Percentiles rank a stretch among this genome's conserved stretches.
Evolutionary conservation across 805 yeast genomes (phyloP).

Genomic region (Saccharomycopsis sp.): DNA sequence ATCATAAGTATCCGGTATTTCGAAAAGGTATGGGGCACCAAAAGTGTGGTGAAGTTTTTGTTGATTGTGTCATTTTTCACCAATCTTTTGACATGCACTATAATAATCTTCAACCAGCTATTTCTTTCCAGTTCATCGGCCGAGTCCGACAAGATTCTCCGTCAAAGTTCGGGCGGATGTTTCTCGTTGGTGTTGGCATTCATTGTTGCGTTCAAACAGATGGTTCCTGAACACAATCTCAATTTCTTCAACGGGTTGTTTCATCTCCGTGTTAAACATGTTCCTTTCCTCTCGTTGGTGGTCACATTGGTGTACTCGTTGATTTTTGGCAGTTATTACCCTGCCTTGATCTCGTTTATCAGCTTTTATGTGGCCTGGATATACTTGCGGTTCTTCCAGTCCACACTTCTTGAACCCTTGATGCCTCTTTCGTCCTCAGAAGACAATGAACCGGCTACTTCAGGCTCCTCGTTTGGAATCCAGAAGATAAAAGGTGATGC

Average conservation of each 20-base stretch:
- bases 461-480: constrained; percentile 25
- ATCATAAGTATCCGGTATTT: constrained; percentile 57
- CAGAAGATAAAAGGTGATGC: constrained; percentile 68
- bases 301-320: constrained; percentile 28
- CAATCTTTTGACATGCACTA: constrained; percentile 42
- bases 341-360: constrained; percentile 17
- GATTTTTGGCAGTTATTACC: constrained; percentile 17
- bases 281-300: constrained; percentile 44
- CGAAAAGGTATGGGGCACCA: constrained; percentile 59
- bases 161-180: constrained; percentile 42
- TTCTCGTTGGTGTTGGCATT: constrained; percentile 52
- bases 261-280: constrained; percentile 52
- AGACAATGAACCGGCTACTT: constrained; percentile 18
- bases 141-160: constrained; percentile 1
- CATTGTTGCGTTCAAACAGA: constrained; percentile 58
- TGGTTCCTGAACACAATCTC: constrained; percentile 55
- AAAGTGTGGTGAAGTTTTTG: constrained; percentile 44
- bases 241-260: constrained; percentile 40
- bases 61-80: constrained; percentile 45
- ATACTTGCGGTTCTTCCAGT: constrained; percentile 73
- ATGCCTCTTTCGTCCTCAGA: constrained; percentile 38
- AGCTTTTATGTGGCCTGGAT: constrained; percentile 67
- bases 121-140: constrained; percentile 25
- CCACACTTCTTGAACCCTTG: constrained; percentile 46
- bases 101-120: constrained; percentile 25